Base-by-base conservation (phyloP, 345 rosid species). In the Populus deltoides region DNA sequence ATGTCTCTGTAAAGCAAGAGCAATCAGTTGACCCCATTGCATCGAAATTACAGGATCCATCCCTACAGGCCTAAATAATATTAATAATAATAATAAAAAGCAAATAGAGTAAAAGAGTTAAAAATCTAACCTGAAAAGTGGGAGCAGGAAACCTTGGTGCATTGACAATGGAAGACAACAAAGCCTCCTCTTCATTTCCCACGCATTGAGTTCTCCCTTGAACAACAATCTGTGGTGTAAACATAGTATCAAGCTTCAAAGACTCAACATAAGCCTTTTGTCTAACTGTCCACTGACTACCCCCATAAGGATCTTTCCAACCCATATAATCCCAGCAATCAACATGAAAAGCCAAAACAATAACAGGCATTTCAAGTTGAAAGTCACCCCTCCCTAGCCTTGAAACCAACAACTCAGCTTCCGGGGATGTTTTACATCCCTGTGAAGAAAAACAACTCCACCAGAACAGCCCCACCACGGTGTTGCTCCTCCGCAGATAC, bases 241-340 rank as follows among this genome's bases (percentile, higher is more conserved):
- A 93, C 93, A 95, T 90, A 8, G 99, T 90, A 55, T 95, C 98
- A 2, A 92, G 90, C 79, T 79, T 86, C 82, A 93, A 80, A 36
- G 98, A 88, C 86, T 95, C 98, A 7, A 95, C 90, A 63, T 93
- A 95, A 25, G 95, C 90, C 85, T 93, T 94, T 70, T 94, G 98
- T 80, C 98, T 84, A 38, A 94, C 98, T 0, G 98, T 94, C 89
- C 92, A 92, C 47, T 84, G 88, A 86, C 91, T 93, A 2, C 90
- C 86, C 0, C 91, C 98, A n/a, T 77, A 94, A 35, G 98, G 98
- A 71, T 94, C 98, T 70, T 92, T 94, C 99, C 99, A 95, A 9
- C 98, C 99, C 83, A 82, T 87, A 71, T 93, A 90, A 68, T 95
- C 99, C 98, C 99, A 95, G 65, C 90, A 93, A 72, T 93, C 99